These are phyloP conservation scores for Trametes elegans DNA, from an alignment of 768 basidiomycete genomes.

Conservation along the genomic window DNA sequence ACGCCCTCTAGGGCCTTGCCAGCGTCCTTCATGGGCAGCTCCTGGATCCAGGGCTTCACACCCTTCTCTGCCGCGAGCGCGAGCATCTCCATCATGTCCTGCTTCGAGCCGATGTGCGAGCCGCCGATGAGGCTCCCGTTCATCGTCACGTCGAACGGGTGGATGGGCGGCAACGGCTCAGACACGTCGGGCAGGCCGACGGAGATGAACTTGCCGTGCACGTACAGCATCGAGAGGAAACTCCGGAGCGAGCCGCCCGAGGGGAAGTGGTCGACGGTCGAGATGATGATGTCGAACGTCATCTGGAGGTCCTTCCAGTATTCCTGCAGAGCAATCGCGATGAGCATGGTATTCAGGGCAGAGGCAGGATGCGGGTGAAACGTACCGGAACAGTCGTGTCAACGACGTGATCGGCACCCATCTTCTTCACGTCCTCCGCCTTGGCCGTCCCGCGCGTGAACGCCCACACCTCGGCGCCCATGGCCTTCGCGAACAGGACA, in stretches of 20 bases:
- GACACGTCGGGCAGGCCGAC: constrained; percentile 55
- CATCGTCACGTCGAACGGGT: constrained; percentile 32
- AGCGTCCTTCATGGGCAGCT: constrained; percentile 48
- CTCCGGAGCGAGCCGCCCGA: constrained; percentile 23
- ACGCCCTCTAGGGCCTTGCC: constrained; percentile 48
- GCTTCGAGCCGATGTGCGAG: constrained; percentile 52
- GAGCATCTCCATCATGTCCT: constrained; percentile 59
- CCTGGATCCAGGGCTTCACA: constrained; percentile 44
- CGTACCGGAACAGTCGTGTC: constrained; percentile 35
- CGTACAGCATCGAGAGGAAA: constrained; percentile 43
- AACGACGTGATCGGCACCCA: constrained; percentile 57
- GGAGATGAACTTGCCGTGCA: constrained; percentile 52
- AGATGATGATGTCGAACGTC: constrained; percentile 51
- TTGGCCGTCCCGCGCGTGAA: constrained; percentile 57
- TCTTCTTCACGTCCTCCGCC: constrained; percentile 51
- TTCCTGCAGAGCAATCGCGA: constrained; percentile 26
- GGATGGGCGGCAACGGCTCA: constrained; percentile 33
- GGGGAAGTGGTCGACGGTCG: constrained; percentile 24
- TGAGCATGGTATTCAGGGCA: not conserved
- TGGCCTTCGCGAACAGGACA: constrained; percentile 47
- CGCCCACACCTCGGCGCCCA: constrained; percentile 57
- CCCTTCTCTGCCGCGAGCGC: constrained; percentile 53
- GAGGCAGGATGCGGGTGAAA: not conserved
- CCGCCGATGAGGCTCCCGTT: constrained; percentile 27
- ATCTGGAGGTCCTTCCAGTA: constrained; percentile 37